Evolutionary conservation across 768 basidiomycete genomes (phyloP), one percentile per base, ranked within the genome.

Genomic region (Pisolithus marmoratus): DNA sequence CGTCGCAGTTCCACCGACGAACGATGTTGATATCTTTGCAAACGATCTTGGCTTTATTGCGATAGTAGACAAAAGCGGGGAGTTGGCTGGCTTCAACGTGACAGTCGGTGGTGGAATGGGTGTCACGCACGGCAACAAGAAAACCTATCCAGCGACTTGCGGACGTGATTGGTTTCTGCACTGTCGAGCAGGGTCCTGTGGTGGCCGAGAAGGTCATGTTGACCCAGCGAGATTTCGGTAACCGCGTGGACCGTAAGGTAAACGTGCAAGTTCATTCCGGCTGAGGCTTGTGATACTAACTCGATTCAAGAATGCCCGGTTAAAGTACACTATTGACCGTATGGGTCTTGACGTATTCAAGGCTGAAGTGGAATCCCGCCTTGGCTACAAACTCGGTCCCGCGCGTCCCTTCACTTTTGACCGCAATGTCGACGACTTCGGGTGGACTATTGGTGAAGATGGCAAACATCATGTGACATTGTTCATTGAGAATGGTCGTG

Each of bases 11-110:
- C 96, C 96, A 8, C 95, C 96, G 8, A 90, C 85, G 58, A 99
- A 99, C 65, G 94, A 96, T 56, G 88, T 94, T 31, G 96, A 99
- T 63, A 79, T 98, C 43, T 98, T 93, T 70, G 84, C 93, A 34
- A 94, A 94, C 62, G 96, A 99, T 67, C 74, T 98, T 14, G 96
- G 96, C 7, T 96, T 94, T 76, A 98, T 98, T 58, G 95, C 94
- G 36, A 91, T 98, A 59, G 81, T 90, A 26, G 81, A 84, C 57
- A 72, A 81, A 52, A 68, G 83, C 22, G 90, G 91, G 47, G 78
- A 87, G 56, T 73, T 99, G 19, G 77, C 78, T 49, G 96, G 96
- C 40, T 99, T 96, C 80, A 96, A 99, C 64, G 94, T 99, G 48
- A 71, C 85, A 15, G 75, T 91, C 41, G 96, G 96, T 51, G 96